These are phyloP conservation scores for Mycena galericulata DNA, from an alignment of 768 basidiomycete genomes.

Conservation along the genomic window DNA sequence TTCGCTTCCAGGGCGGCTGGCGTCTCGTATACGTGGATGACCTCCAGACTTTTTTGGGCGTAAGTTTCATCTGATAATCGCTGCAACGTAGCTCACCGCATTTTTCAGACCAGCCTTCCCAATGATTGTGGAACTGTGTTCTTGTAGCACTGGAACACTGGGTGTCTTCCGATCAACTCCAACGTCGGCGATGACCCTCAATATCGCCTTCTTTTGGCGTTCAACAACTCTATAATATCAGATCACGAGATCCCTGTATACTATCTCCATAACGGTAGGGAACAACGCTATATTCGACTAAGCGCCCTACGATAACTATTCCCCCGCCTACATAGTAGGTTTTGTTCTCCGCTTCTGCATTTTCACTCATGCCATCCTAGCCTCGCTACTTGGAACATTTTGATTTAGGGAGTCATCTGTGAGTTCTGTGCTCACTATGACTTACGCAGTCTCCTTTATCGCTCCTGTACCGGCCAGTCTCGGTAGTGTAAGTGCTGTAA, in stretches of 20 bases:
- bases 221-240: constrained; percentile 46
- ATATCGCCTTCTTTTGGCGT: background rate
- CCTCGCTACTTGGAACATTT: constrained; percentile 39
- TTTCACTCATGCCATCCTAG: too few species aligned
- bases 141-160: constrained; percentile 54
- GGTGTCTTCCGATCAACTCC: constrained; percentile 54
- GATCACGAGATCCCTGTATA: constrained; percentile 54
- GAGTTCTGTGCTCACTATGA: too few species aligned
- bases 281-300: constrained; percentile 45
- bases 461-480: too few species aligned
- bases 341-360: background rate
- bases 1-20: too few species aligned
- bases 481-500: too few species aligned
- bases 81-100: background rate
- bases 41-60: constrained; percentile 21
- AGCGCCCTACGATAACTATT: constrained; percentile 49
- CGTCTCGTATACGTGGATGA: too few species aligned
- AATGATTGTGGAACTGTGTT: constrained; percentile 22
- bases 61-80: background rate
- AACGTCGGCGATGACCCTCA: too few species aligned
- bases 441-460: too few species aligned
- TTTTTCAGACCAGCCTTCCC: constrained; percentile 18
- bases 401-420: constrained; percentile 48
- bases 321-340: constrained; percentile 46
- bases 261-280: constrained; percentile 53